A percentile compares a stretch with the other conserved stretches of the same genome.
These are phyloP conservation scores for Stentor roeselii DNA, from an alignment of 73 alveolate genomes.

Conservation along the genomic window DNA sequence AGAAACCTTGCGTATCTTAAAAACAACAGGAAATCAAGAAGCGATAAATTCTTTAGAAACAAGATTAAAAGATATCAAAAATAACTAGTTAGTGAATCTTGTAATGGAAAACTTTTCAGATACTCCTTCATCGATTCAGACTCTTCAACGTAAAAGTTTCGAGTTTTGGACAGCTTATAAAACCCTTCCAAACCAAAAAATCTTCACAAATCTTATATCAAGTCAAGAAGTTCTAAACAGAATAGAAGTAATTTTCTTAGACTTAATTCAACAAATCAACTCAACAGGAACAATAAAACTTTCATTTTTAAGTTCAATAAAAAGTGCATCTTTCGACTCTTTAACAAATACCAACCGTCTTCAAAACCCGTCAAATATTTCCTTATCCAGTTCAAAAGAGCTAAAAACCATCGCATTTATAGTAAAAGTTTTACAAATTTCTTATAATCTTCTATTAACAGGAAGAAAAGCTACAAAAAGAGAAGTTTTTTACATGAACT, in stretches of 20 bases:
- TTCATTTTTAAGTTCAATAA: background rate
- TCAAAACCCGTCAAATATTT: background rate
- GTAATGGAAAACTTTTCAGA: no score
- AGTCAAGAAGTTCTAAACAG: background rate
- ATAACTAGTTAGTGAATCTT: no score
- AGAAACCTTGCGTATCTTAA: no score
- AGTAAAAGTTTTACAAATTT: no score
- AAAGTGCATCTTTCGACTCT: background rate
- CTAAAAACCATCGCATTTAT: background rate
- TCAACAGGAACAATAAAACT: background rate
- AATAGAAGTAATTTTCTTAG: background rate
- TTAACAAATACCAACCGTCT: background rate
- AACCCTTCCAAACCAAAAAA: no score
- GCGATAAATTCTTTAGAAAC: no score
- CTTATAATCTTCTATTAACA: background rate
- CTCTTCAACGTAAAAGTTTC: no score
- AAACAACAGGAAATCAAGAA: no score
- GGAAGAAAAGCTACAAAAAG: constrained; percentile 4
- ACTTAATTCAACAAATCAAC: background rate
- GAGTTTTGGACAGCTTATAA: no score
- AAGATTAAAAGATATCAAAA: no score
- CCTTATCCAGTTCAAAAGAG: background rate
- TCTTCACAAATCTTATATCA: no score
- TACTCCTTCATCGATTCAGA: no score
- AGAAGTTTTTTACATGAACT: background rate